A percentile compares a stretch with the other conserved stretches of the same genome.
Conservation (phyloP, 2,329 filamentous ascomycete species). For the Penicillium capsulatum region DNA sequence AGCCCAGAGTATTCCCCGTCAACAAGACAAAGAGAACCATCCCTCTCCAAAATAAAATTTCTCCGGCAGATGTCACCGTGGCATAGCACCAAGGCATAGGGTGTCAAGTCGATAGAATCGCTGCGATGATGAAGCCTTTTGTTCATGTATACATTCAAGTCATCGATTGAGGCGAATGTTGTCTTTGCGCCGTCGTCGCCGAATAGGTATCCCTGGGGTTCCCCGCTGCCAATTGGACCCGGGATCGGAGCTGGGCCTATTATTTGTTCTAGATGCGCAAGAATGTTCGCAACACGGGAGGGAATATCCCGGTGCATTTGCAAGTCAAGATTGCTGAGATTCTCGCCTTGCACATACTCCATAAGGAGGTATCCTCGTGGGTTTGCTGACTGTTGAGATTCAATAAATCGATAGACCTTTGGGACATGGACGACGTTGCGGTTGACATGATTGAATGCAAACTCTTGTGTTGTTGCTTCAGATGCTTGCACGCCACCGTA, state of each 20-base stretch:
- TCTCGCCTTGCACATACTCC: slow-evolving; percentile 13
- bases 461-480: slow-evolving; percentile 2
- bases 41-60: slow-evolving; percentile 5
- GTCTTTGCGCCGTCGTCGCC: slow-evolving; percentile 12
- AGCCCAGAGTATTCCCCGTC: slow-evolving; percentile 4
- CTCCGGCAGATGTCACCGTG: slow-evolving; percentile 5
- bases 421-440: slow-evolving; percentile 14
- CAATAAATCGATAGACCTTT: slow-evolving; percentile 14
- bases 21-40: slow-evolving; percentile 4
- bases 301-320: slow-evolving; percentile 5
- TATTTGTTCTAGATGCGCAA: slow-evolving; percentile 7
- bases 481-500: slow-evolving; percentile 2
- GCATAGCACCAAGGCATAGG: slow-evolving; percentile 4
- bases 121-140: slow-evolving; percentile 13
- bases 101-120: slow-evolving; percentile 13
- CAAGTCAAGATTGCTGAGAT: slow-evolving; percentile 2
- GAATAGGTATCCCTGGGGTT: slow-evolving; percentile 13
- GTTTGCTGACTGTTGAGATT: slow-evolving; percentile 1
- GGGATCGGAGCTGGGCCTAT: slow-evolving; percentile 3
- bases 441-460: slow-evolving; percentile 12
- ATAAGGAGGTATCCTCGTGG: slow-evolving; percentile 16
- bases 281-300: slow-evolving; percentile 12
- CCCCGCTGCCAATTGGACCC: slow-evolving; percentile 12
- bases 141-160: slow-evolving; percentile 16
- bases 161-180: slow-evolving; percentile 9